Evolutionary conservation across 2,329 filamentous ascomycete genomes (phyloP).

Genomic region (Aspergillus sp.): DNA sequence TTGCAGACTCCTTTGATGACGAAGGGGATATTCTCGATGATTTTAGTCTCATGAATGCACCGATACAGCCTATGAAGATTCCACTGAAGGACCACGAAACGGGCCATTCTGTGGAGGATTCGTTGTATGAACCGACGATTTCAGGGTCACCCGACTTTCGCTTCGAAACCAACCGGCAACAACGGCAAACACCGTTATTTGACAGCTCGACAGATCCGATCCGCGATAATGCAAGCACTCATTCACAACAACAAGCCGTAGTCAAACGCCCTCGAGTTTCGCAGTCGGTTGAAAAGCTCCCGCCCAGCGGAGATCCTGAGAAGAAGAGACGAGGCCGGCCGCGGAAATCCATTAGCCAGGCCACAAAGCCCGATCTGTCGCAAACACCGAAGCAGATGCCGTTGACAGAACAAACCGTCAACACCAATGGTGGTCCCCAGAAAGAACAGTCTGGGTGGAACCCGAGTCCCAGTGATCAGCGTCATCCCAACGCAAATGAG

Average conservation of each 20-base stretch:
- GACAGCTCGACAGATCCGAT: neutral
- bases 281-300: conserved; percentile 4
- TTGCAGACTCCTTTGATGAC: conserved; percentile 28
- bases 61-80: conserved; percentile 15
- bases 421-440: conserved; percentile 7
- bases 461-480: conserved; percentile 7
- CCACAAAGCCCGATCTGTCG: conserved; percentile 6
- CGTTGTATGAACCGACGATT: conserved; percentile 2
- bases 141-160: conserved; percentile 8
- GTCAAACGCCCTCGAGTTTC: conserved; percentile 25
- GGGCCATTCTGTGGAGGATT: conserved; percentile 1
- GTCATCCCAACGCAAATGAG: neutral
- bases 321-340: conserved; percentile 20
- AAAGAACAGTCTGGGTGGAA: conserved; percentile 6
- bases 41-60: conserved; percentile 15
- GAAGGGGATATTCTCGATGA: conserved; percentile 23
- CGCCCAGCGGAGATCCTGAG: conserved; percentile 3
- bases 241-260: conserved; percentile 13
- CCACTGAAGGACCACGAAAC: conserved; percentile 16
- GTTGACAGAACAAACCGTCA: conserved; percentile 12
- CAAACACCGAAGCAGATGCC: conserved; percentile 10
- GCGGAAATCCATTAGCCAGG: conserved; percentile 18
- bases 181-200: conserved; percentile 5
- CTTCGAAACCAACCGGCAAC: conserved; percentile 9
- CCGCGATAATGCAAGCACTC: neutral